Percentiles rank a stretch among this genome's conserved stretches.
phyloP scores from a whole-genome alignment of 2,329 filamentous ascomycete species.

The Ophiostoma piceae region DNA sequence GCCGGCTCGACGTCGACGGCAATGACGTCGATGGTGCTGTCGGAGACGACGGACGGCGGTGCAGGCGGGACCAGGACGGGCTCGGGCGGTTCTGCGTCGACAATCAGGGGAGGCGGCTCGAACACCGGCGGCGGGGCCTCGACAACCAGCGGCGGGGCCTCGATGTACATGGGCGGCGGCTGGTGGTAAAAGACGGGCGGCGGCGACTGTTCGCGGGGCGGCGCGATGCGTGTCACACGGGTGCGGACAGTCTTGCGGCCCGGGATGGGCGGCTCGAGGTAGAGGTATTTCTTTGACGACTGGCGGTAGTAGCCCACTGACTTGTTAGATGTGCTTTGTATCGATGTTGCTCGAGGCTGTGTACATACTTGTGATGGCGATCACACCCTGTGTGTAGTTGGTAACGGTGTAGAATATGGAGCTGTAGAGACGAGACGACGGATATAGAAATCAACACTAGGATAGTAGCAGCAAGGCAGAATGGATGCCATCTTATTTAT shows the following conservation, averaged over 20 bases:
- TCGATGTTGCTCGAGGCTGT: background rate
- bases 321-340: background rate
- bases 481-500: background rate
- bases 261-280: constrained; percentile 39
- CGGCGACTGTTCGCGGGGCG: constrained; percentile 27
- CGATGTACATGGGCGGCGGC: background rate
- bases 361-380: background rate
- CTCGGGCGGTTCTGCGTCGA: background rate
- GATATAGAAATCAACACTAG: background rate
- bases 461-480: background rate
- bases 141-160: background rate
- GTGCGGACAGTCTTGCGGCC: constrained; percentile 37
- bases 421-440: background rate
- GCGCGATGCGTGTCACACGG: constrained; percentile 38
- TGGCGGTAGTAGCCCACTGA: constrained; percentile 26
- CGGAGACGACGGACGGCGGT: background rate
- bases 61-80: background rate
- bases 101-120: background rate
- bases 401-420: background rate
- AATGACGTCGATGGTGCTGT: constrained; percentile 40
- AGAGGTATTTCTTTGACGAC: constrained; percentile 38
- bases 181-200: background rate
- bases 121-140: background rate
- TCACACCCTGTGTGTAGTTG: too few relatives aligned
- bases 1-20: constrained; percentile 40